Evolutionary conservation across 345 rosid genomes (phyloP), one percentile per base, ranked within the genome.

Genomic region (Clarkia xantiana): DNA sequence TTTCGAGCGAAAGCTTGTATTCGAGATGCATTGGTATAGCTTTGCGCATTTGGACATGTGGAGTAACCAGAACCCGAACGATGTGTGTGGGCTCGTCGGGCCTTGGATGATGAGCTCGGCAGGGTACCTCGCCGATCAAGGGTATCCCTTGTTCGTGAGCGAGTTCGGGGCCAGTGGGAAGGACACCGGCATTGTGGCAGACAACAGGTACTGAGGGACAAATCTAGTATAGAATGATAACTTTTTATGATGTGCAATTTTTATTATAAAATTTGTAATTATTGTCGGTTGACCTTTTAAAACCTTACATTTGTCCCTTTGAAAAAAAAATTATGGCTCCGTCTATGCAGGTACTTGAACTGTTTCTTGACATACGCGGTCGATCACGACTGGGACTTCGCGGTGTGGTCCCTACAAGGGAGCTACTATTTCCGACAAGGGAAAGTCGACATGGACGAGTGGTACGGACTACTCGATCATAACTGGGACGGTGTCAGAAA

Each of bases 391-490:
- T 56, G 75, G 22, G 96, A 91, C 22, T 84, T 79, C 82, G 85
- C 96, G 0, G 29, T 75, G 22, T 91, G 96, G 98, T 67, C 87
- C 0, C 43, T 91, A 6, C 77, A 65, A 15, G 96, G 96, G 52
- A 84, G 95, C 40, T 91, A 86, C 60, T 81, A 84, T 64, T 22
- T 87, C 12, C 75, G 91, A 63, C 61, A 90, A 66, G 93, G 94
- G 0, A 76, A 53, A 0, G 14, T 56, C 1, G 97, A 86, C 3
- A 6, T 64, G 63, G 65, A 59, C 22, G 97, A 90, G 67, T 55
- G 50, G 47, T 83, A 81, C 39, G 96, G 97, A 22, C 15, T 70
- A 29, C 41, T 86, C 67, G 51, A 78, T 50, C 62, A 73, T 53
- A 65, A 83, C 47, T 86, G 96, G 97, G 17, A 58, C 40, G 77